Conservation (phyloP, 2,329 filamentous ascomycete genomes). For the Talaromyces rugulosus region DNA sequence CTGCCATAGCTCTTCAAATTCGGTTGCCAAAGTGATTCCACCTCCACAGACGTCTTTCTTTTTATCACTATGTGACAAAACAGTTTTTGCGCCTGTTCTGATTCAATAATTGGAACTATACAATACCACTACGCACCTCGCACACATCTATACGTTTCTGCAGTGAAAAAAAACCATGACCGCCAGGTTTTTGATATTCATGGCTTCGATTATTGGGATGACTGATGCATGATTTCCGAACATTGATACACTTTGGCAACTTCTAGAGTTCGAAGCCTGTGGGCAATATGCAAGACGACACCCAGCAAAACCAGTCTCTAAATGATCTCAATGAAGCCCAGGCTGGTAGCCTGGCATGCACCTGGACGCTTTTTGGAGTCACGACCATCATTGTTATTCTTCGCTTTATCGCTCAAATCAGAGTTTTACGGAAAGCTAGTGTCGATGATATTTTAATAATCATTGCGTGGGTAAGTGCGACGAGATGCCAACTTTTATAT, state of each 20-base stretch:
- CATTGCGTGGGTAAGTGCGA: conserved; percentile 11
- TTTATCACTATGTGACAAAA: not conserved
- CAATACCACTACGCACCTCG: not conserved
- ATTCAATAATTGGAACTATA: not conserved
- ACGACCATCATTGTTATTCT: conserved; percentile 9
- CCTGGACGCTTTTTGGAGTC: conserved; percentile 9
- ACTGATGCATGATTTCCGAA: not conserved
- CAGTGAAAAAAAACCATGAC: not conserved
- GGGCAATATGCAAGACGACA: not conserved
- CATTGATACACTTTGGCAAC: not conserved
- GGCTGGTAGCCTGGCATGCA: not conserved
- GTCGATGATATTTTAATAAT: conserved; percentile 13
- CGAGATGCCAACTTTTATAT: not conserved
- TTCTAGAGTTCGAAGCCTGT: not conserved
- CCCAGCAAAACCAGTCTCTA: not conserved
- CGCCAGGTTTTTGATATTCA: not conserved
- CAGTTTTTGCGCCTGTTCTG: not conserved
- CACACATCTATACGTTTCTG: not conserved
- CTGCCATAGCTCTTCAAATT: not conserved
- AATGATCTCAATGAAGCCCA: not conserved
- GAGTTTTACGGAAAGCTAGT: not conserved
- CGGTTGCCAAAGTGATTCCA: not conserved
- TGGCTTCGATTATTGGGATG: not conserved
- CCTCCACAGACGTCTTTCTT: not conserved
- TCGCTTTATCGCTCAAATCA: conserved; percentile 8